Evolutionary conservation across 768 basidiomycete species (phyloP), one percentile per base, ranked within the genome.

Genomic region (Phanerochaete sordida): DNA sequence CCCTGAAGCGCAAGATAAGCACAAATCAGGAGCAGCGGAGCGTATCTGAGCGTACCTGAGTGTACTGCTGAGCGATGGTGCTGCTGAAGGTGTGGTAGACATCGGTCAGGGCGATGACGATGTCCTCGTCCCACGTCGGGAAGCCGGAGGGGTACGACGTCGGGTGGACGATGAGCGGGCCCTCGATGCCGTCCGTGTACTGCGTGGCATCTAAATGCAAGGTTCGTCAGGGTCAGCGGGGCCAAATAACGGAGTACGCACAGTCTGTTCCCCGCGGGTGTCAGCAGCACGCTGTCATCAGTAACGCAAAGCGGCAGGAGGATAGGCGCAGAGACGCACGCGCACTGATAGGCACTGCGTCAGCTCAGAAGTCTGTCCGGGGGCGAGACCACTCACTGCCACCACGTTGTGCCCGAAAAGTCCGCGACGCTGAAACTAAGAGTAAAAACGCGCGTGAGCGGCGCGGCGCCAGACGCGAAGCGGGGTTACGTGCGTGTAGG

Each of bases 111-210:
- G 66, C 77, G 21, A 80, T 67, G 2, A 78, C 69, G 27, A 68
- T 69, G 5, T 81, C 80, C 8, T 66, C 66, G 54, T 80, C 79
- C 64, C 78, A 79, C 7, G 69, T 27, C 7, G 73, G 72, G 27
- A 73, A 68, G 19, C 67, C 65, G 30, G 69, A 60, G 46, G 71
- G 69, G 21, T 71, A 64, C n/a, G 70, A 64, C 27, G 75, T 68
- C 21, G 64, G 67, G 64, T 83, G 79, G 0, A 83, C 75, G 30
- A 83, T 66, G 37, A 84, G 62, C 23, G 80, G 76, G 0, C 81
- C 83, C 21, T 74, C 75, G 56, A 82, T 71, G 15, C 82, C 82
- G 53, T 83, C 82, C 11, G 79, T 81, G 62, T 79, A 79, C 53
- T 73, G 69, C 35, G 67, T 73, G 23, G 61, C 61, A n/a, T n/a